Conservation (phyloP, 495 filamentous ascomycete species). For the Trichoderma erinaceum region DNA sequence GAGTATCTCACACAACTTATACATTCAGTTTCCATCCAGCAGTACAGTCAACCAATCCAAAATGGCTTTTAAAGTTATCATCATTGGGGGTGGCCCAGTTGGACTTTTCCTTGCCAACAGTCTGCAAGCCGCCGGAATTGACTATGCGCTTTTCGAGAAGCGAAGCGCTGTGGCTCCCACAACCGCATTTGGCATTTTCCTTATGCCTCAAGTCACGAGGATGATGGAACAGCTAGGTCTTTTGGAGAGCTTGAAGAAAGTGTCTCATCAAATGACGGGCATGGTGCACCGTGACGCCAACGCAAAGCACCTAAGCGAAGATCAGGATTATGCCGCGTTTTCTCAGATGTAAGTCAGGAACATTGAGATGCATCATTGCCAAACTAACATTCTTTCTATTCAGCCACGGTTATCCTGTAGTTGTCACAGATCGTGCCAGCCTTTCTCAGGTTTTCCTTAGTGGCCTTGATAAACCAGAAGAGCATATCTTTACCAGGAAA, state of each 20-base stretch:
- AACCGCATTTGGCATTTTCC: slow-evolving; percentile 34
- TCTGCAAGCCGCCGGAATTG: slow-evolving; percentile 39
- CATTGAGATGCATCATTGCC: too few species aligned
- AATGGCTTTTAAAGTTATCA: slow-evolving; percentile 40
- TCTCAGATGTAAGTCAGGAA: too few species aligned
- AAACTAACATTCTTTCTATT: slow-evolving; percentile 9
- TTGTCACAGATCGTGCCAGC: slow-evolving; percentile 30
- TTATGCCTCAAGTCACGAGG: slow-evolving; percentile 33
- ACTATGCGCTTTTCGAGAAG: slow-evolving; percentile 46
- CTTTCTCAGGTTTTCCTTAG: slow-evolving; percentile 33
- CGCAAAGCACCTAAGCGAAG: slow-evolving; percentile 9
- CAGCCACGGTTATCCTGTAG: not conserved
- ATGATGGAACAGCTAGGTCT: slow-evolving; percentile 39
- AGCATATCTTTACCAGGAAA: slow-evolving; percentile 28
- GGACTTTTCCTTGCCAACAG: slow-evolving; percentile 45
- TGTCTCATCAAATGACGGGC: not conserved
- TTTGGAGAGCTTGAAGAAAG: slow-evolving; percentile 25
- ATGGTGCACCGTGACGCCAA: too few species aligned
- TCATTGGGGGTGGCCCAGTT: slow-evolving; percentile 48
- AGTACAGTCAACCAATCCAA: too few species aligned
- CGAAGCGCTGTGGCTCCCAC: slow-evolving; percentile 29
- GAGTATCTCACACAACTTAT: too few species aligned
- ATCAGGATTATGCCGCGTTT: too few species aligned
- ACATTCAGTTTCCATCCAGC: too few species aligned
- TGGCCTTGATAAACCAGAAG: slow-evolving; percentile 29